These are phyloP conservation scores for Ceratocystis lukuohia DNA, from an alignment of 2,329 filamentous ascomycete species.

Conservation along the genomic window DNA sequence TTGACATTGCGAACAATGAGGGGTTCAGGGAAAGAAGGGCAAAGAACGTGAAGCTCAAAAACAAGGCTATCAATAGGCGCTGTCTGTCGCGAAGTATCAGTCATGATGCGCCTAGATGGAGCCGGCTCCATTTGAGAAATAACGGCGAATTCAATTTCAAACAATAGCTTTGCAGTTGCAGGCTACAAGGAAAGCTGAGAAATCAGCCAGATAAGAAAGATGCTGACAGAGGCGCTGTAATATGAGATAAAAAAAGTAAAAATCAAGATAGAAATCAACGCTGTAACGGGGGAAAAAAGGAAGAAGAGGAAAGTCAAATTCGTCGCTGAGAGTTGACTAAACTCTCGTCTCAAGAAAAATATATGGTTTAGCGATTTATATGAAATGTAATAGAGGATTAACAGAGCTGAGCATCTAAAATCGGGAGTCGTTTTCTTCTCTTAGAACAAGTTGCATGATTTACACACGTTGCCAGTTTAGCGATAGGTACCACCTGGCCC, in stretches of 20 bases:
- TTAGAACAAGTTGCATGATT: background rate
- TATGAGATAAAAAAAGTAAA: background rate
- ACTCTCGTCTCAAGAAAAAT: background rate
- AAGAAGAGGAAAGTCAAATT: background rate
- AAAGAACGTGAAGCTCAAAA: conserved; percentile 46
- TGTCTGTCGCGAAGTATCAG: conserved; percentile 20
- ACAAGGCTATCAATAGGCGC: conserved; percentile 27
- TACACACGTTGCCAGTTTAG: conserved; percentile 7
- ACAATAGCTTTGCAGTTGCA: conserved; percentile 7
- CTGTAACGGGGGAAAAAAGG: background rate
- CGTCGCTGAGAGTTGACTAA: background rate
- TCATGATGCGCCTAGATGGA: conserved; percentile 23
- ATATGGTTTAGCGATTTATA: background rate
- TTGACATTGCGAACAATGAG: conserved; percentile 37
- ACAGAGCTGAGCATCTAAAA: conserved; percentile 1
- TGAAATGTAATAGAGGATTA: background rate
- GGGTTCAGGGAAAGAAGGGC: conserved; percentile 41
- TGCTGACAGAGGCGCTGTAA: background rate
- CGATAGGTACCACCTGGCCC: background rate
- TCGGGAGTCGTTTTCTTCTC: background rate
- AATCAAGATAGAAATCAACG: background rate
- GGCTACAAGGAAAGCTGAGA: background rate
- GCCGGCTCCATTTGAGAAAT: conserved; percentile 12
- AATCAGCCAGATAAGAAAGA: background rate
- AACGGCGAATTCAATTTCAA: background rate